These are phyloP conservation scores for Triglochin maritima DNA, from an alignment of 106 monocot genomes.

Conservation along the genomic window DNA sequence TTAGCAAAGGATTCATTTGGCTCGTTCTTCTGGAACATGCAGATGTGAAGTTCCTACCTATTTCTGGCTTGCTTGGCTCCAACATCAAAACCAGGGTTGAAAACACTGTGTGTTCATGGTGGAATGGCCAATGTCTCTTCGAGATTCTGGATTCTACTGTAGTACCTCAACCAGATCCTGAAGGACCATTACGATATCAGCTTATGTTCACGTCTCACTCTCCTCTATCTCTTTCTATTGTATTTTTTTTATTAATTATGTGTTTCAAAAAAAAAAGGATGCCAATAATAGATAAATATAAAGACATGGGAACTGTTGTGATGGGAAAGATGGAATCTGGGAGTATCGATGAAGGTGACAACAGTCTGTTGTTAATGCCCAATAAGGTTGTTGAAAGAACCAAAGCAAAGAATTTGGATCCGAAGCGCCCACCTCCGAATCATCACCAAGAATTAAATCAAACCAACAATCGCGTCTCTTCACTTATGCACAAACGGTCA, in stretches of 20 bases:
- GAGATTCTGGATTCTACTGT: conserved; percentile 73
- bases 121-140: conserved; percentile 86
- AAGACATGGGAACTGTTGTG: conserved; percentile 94
- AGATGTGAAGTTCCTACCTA: conserved; percentile 97
- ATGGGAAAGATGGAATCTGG: conserved; percentile 99
- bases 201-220: no score
- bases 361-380: conserved; percentile 87
- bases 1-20: no score
- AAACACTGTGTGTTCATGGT: conserved; percentile 74
- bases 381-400: no score
- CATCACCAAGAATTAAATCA: no score
- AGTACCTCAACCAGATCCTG: conserved; percentile 79
- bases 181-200: conserved; percentile 73
- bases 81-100: conserved; percentile 68
- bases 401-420: no score
- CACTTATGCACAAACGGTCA: no score
- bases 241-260: not conserved
- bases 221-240: not conserved
- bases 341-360: conserved; percentile 62
- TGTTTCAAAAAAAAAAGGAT: conserved; percentile 35
- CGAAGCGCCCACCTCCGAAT: no score
- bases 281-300: conserved; percentile 98
- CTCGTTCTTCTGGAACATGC: conserved; percentile 2
- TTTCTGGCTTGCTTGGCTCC: conserved; percentile 81
- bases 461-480: no score